phyloP scores from a whole-genome alignment of 2,329 filamentous ascomycete species.

The Rutstroemia sp. region DNA sequence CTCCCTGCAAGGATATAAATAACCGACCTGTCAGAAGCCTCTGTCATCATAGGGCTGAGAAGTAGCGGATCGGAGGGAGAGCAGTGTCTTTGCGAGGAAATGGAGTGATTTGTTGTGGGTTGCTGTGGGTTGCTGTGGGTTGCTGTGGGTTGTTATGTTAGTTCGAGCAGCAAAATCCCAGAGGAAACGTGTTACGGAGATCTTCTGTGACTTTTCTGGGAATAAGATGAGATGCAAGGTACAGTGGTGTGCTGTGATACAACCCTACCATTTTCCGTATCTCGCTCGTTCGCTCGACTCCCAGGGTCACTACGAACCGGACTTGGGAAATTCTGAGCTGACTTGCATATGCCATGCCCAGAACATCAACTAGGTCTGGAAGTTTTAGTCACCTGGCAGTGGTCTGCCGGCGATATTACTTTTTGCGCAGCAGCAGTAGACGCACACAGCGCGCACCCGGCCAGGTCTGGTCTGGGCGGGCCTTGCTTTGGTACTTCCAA shows the following conservation, averaged over 20 bases:
- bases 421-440: not conserved
- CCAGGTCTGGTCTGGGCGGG: no score
- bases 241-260: not conserved
- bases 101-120: not conserved
- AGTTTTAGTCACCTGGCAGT: not conserved
- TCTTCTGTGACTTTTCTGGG: not conserved
- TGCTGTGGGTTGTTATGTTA: no score
- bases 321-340: not conserved
- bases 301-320: no score
- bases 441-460: no score
- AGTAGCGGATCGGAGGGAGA: not conserved
- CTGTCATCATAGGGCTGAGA: constrained; percentile 11
- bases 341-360: not conserved
- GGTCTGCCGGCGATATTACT: not conserved
- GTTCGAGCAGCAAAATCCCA: not conserved
- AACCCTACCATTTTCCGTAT: no score
- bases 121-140: no score
- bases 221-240: constrained; percentile 2
- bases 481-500: no score
- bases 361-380: no score
- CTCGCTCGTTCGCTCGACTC: no score
- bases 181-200: constrained; percentile 8
- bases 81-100: not conserved
- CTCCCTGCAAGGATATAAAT: constrained; percentile 6
- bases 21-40: constrained; percentile 2